Evolutionary conservation across 768 basidiomycete genomes (phyloP).

Genomic region (Termitomyces sp.): DNA sequence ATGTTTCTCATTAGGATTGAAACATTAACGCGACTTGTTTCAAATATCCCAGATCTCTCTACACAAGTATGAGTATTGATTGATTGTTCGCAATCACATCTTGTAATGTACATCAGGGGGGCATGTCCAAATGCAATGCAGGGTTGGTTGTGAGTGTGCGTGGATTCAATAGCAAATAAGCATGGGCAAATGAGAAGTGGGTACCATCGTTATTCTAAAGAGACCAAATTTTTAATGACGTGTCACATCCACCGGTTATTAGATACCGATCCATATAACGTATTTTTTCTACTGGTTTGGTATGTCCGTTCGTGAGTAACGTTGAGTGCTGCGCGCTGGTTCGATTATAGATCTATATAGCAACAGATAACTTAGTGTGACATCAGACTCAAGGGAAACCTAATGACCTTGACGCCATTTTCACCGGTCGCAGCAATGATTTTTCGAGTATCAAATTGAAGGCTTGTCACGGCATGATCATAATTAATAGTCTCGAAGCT

Average conservation of each 20-base stretch:
- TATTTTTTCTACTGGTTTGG: slow-evolving; percentile 76
- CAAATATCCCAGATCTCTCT: not conserved
- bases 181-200: not conserved
- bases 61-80: not conserved
- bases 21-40: not conserved
- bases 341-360: slow-evolving; percentile 83
- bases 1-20: too few relatives aligned
- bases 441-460: slow-evolving; percentile 95
- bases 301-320: slow-evolving; percentile 89
- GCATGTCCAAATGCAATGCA: not conserved
- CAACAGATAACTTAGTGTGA: not conserved
- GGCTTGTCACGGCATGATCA: slow-evolving; percentile 82
- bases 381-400: not conserved
- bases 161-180: slow-evolving; percentile 5
- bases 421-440: slow-evolving; percentile 90
- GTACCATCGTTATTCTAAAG: slow-evolving; percentile 39
- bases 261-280: slow-evolving; percentile 97
- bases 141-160: not conserved
- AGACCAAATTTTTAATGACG: slow-evolving; percentile 89
- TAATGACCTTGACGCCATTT: slow-evolving; percentile 79
- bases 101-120: slow-evolving; percentile 2
- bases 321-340: slow-evolving; percentile 87
- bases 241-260: slow-evolving; percentile 84
- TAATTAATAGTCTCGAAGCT: slow-evolving; percentile 86
- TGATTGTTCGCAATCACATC: not conserved